Percentiles rank a stretch among this genome's conserved stretches.
phyloP scores from a whole-genome alignment of 257 asterid species.

The Solanum dulcamara region DNA sequence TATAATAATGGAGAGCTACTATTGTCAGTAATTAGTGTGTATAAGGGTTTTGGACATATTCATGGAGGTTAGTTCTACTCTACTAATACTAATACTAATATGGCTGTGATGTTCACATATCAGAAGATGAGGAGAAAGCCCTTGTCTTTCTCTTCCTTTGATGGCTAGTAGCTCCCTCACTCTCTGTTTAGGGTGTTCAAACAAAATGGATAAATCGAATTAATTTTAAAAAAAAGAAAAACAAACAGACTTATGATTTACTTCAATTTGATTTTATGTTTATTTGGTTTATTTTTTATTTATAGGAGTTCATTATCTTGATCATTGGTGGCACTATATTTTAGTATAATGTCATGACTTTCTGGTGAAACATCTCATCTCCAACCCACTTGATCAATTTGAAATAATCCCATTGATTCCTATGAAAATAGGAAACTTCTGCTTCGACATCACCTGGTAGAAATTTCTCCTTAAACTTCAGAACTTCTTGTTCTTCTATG shows the following conservation, averaged over 20 bases:
- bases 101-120: not conserved
- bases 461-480: too few relatives aligned
- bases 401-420: too few relatives aligned
- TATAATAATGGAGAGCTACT: not conserved
- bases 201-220: not conserved
- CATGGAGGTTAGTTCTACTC: not conserved
- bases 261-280: too few relatives aligned
- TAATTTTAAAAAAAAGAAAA: too few relatives aligned
- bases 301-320: too few relatives aligned
- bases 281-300: too few relatives aligned
- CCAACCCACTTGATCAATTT: too few relatives aligned
- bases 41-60: not conserved
- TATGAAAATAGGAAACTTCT: too few relatives aligned
- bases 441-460: too few relatives aligned
- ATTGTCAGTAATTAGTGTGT: not conserved
- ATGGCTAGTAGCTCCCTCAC: not conserved
- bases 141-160: not conserved
- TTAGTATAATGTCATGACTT: not conserved
- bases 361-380: too few relatives aligned
- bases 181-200: not conserved
- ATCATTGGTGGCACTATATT: not conserved
- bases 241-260: not conserved
- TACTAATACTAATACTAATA: not conserved
- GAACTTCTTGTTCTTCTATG: too few relatives aligned
- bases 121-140: not conserved